Conservation (phyloP, 2,329 filamentous ascomycete species). For the Botrytis cinerea region DNA sequence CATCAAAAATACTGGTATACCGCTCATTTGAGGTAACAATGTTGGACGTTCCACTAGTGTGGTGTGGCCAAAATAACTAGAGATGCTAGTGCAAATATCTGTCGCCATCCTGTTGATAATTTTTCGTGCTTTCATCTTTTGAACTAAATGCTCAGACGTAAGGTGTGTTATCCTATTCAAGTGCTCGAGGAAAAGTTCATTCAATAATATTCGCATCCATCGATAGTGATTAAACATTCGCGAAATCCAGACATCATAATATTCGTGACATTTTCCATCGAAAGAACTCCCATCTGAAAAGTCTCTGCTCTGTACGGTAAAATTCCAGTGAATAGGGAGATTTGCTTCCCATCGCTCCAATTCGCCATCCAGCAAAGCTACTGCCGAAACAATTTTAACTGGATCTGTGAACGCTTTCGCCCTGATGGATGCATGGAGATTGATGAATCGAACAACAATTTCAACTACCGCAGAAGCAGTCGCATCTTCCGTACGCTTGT, state of each 20-base stretch:
- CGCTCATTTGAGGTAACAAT: constrained; percentile 27
- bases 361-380: constrained; percentile 28
- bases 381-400: constrained; percentile 22
- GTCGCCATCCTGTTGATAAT: constrained; percentile 31
- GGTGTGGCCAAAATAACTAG: constrained; percentile 26
- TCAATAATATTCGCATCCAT: constrained; percentile 34
- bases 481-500: neutral
- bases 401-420: constrained; percentile 19
- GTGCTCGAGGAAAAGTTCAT: constrained; percentile 33
- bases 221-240: constrained; percentile 36
- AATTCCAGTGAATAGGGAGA: constrained; percentile 32
- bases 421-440: constrained; percentile 27
- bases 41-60: neutral
- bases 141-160: constrained; percentile 26
- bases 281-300: constrained; percentile 24
- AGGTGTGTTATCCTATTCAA: constrained; percentile 20
- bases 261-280: constrained; percentile 29
- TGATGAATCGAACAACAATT: constrained; percentile 28
- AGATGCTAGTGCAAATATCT: constrained; percentile 34
- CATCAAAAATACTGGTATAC: constrained; percentile 28
- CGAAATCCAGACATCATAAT: constrained; percentile 34
- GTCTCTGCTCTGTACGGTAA: constrained; percentile 2
- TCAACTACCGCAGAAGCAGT: neutral
- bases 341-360: constrained; percentile 30
- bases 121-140: constrained; percentile 25